Conservation (phyloP, 371 early-diverging fungal genomes). For the Mucor lusitanicus region DNA sequence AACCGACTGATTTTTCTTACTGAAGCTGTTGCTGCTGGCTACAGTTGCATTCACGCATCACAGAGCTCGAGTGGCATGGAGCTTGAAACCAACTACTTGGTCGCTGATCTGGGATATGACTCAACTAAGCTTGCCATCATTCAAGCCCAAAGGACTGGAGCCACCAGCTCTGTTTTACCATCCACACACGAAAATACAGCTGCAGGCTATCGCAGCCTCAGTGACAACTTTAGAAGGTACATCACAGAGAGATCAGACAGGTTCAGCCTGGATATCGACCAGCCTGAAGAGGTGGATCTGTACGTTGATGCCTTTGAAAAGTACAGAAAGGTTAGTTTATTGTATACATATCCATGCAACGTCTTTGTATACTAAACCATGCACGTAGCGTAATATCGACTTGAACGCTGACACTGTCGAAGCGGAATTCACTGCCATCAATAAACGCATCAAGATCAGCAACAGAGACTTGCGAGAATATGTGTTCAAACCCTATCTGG, state of each 20-base stretch:
- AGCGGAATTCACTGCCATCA: neutral
- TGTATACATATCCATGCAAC: neutral
- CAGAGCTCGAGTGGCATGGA: neutral
- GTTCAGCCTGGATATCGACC: neutral
- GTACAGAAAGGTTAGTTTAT: neutral
- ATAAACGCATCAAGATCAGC: neutral
- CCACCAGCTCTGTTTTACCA: neutral
- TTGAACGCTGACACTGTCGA: neutral
- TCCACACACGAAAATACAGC: too few species aligned
- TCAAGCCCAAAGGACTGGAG: neutral
- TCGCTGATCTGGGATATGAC: neutral
- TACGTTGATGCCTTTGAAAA: neutral
- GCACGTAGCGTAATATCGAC: neutral
- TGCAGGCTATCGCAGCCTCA: neutral
- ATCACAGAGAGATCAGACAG: neutral
- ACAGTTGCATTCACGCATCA: neutral
- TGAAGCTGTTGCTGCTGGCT: neutral
- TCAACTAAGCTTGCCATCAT: neutral
- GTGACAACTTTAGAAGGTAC: neutral
- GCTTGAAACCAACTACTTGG: neutral
- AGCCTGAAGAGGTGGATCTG: neutral
- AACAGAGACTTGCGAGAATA: neutral
- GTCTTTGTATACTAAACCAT: neutral
- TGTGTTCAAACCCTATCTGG: neutral
- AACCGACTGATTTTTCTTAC: neutral